Percentiles rank a stretch among this genome's conserved stretches.
Conservation (phyloP, 2,329 filamentous ascomycete genomes). For the Davidsoniella australis region DNA sequence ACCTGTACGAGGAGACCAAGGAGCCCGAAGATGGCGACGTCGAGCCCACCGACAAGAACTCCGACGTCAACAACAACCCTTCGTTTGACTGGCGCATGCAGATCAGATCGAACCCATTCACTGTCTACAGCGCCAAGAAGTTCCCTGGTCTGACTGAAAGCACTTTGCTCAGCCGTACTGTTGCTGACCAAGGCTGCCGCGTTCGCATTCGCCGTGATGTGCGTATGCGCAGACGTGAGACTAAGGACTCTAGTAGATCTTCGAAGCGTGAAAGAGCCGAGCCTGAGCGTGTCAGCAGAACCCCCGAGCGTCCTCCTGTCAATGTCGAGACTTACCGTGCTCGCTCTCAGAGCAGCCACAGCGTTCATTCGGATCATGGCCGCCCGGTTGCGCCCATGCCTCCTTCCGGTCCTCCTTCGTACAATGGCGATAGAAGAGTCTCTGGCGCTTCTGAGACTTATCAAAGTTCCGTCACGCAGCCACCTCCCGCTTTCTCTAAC, state of each 20-base stretch:
- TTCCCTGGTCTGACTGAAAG: constrained; percentile 88
- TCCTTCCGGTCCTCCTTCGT: constrained; percentile 2
- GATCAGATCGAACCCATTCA: constrained; percentile 73
- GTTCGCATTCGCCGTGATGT: constrained; percentile 91
- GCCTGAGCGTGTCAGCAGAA: constrained; percentile 20
- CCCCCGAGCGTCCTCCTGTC: constrained; percentile 17
- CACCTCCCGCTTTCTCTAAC: neutral
- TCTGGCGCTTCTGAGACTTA: neutral
- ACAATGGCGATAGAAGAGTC: neutral
- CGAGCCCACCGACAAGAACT: constrained; percentile 22
- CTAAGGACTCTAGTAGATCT: constrained; percentile 35
- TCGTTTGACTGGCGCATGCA: constrained; percentile 71
- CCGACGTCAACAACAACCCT: constrained; percentile 28
- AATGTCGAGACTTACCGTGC: constrained; percentile 23
- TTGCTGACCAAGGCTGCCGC: constrained; percentile 91
- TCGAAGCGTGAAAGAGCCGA: constrained; percentile 45
- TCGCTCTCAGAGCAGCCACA: constrained; percentile 44
- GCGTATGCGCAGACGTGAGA: constrained; percentile 70
- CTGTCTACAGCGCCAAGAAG: constrained; percentile 92
- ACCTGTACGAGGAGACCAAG: constrained; percentile 86
- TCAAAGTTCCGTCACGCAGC: neutral
- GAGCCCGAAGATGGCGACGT: constrained; percentile 61
- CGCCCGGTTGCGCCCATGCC: constrained; percentile 1
- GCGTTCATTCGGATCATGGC: constrained; percentile 20
- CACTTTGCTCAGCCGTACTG: constrained; percentile 71